Conservation (phyloP, 495 filamentous ascomycete species). For the Gamarada debralockiae region DNA sequence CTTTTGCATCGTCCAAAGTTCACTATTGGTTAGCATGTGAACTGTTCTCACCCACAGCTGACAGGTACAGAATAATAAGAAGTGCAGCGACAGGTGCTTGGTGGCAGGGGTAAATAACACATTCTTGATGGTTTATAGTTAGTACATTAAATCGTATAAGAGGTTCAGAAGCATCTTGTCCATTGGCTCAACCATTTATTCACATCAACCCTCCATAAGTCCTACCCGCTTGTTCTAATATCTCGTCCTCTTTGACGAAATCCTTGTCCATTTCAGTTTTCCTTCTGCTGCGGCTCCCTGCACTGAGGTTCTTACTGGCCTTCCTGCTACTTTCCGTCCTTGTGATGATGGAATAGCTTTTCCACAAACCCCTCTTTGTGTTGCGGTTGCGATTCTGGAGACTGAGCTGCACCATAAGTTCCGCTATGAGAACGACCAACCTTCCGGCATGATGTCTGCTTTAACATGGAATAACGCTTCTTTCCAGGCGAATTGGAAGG, state of each 20-base stretch:
- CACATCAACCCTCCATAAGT: not conserved
- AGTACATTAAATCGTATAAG: no score
- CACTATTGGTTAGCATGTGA: no score
- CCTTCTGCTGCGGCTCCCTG: not conserved
- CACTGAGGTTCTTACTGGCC: not conserved
- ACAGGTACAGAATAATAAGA: no score
- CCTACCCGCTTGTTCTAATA: not conserved
- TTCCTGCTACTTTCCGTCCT: not conserved
- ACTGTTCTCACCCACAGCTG: no score
- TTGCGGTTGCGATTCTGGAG: not conserved
- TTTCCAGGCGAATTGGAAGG: not conserved
- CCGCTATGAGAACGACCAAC: not conserved
- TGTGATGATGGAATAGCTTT: not conserved
- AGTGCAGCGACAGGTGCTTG: no score
- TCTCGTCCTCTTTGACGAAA: not conserved
- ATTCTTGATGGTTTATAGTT: no score
- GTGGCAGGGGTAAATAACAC: no score
- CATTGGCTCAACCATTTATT: no score
- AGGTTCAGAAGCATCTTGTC: no score
- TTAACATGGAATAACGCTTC: not conserved
- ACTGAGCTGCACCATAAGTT: not conserved
- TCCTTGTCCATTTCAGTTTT: not conserved
- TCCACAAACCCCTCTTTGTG: not conserved
- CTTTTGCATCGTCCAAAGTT: no score
- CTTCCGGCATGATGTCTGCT: not conserved